Base-by-base conservation (phyloP, 2,329 filamentous ascomycete genomes). In the Colletotrichum falcatum region DNA sequence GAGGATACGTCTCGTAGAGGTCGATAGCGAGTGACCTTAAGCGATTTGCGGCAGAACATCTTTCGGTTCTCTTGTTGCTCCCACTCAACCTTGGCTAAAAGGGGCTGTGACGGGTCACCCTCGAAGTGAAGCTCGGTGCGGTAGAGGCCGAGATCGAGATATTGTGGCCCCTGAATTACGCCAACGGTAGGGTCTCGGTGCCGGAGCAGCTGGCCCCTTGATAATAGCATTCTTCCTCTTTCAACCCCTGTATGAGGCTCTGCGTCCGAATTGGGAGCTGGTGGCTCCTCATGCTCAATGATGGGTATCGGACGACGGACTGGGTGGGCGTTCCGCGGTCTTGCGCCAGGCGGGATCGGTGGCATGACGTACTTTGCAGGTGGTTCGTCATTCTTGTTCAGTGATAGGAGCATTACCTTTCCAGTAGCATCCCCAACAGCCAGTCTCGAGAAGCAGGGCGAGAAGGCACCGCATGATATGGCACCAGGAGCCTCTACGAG, bases 401-500 rank as follows among this genome's bases (percentile, higher is more conserved):
- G 76, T 0, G 84, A 85, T 2, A 91, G 76, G 1, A 91, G 74
- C 69, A 87, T 89, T 0, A 91, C 83, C 8, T 88, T 85, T 0
- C 89, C 89, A 3, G 86, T 89, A 0, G 87, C 88, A 75, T 91
- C 89, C 23, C 89, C 89, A 14, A 91, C 79, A 1, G 87, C 82
- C 1, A 91, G 81, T 72, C 84, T 86, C 1, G 85, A 83, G 42
- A 80, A 82, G 74, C 90, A 86, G 0, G 85, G 85, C 0, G 88
- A 90, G 70, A 91, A 91, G 2, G 83, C 82, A 0, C 89, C 89
- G 67, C 82, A 85, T 0, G 87, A 87, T 23, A 91, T 86, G 0
- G 88, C 87, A 0, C 84, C 88, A 0, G 87, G 82, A 1, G 86
- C 85, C 69, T 87, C 83, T 1, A 91, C 79, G 0, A 91, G 78